phyloP scores from a whole-genome alignment of 345 rosid genomes.

The Salix dunnii region DNA sequence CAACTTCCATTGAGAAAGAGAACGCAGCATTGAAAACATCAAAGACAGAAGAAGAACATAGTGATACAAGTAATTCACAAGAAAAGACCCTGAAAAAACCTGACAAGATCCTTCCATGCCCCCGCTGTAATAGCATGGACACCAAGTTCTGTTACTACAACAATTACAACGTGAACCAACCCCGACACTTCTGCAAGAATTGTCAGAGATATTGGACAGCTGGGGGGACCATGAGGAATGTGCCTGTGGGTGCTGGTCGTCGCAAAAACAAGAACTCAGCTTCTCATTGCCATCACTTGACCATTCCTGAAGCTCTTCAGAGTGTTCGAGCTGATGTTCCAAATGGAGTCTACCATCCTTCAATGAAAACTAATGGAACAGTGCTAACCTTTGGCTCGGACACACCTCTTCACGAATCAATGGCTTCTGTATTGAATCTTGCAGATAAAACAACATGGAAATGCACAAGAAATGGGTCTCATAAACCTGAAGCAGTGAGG shows the following conservation, averaged over 20 bases:
- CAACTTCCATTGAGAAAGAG: slow-evolving; percentile 35
- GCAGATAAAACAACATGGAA: slow-evolving; percentile 53
- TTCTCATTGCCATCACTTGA: slow-evolving; percentile 58
- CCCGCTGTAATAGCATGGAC: slow-evolving; percentile 39
- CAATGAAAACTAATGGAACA: slow-evolving; percentile 48
- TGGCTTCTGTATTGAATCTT: slow-evolving; percentile 74
- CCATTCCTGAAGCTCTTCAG: slow-evolving; percentile 62
- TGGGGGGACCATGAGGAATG: slow-evolving; percentile 38
- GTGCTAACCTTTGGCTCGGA: slow-evolving; percentile 78
- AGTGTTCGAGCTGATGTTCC: slow-evolving; percentile 43
- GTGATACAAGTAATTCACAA: slow-evolving; percentile 22
- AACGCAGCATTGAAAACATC: slow-evolving; percentile 20
- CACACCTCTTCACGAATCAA: slow-evolving; percentile 68
- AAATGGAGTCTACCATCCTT: slow-evolving; percentile 52
- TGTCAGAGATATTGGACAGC: slow-evolving; percentile 40
- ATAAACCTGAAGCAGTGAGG: slow-evolving; percentile 43
- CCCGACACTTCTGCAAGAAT: slow-evolving; percentile 36
- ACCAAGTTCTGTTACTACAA: slow-evolving; percentile 37
- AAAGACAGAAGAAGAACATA: slow-evolving; percentile 30
- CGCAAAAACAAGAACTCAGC: slow-evolving; percentile 31
- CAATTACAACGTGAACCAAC: slow-evolving; percentile 37
- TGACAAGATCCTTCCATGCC: slow-evolving; percentile 32
- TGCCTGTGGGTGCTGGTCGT: slow-evolving; percentile 38
- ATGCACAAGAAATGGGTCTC: slow-evolving; percentile 43
- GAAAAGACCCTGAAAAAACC: slow-evolving; percentile 32